Base-by-base conservation (phyloP, 305 asterid species). In the Fraxinus greggii region DNA sequence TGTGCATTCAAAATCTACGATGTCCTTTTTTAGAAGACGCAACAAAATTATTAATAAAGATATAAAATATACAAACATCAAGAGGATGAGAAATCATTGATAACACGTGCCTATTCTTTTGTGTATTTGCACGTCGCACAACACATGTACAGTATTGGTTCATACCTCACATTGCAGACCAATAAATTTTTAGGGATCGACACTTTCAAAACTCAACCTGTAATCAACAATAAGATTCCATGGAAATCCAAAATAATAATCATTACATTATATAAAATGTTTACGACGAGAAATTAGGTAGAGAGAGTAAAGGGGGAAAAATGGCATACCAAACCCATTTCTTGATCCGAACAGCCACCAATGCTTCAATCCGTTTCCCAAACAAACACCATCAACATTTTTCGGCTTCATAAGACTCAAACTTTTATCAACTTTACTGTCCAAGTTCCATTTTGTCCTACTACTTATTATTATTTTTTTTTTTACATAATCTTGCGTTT, bases 111-210 rank as follows among this genome's bases (percentile, higher is more conserved):
- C 35, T 5, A 26, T 23, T 67, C 19, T 8, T 29, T 26, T 67
- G 75, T 28, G 75, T 26, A 29, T 67, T 29, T 15, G 10, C 36
- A 26, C n/a, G 4, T 17, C n/a, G 15, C 36, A 67, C 7, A 67
- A 75, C 74, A 36, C 61, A 5, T 76, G 54, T 83, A 81, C 83
- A 23, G 65, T 74, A 63, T 17, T 73, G 72, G 69, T 80, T 79
- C 88, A 77, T 81, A 92, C 99, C 99, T 94, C 91, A 95, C 97
- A 92, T 75, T 84, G 90, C 75, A 96, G 85, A 74, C 95, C 97
- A 48, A 88, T 84, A 88, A 94, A 92, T 83, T 94, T 92, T 81
- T 85, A 83, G 2, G 95, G 95, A 85, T 96, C 97, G 77, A 82
- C 88, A 4, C 94, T 98, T 76, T 90, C 92, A 75, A 75, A 87